Base-by-base conservation (phyloP, 495 filamentous ascomycete species). In the Pseudotulostoma volvatum region DNA sequence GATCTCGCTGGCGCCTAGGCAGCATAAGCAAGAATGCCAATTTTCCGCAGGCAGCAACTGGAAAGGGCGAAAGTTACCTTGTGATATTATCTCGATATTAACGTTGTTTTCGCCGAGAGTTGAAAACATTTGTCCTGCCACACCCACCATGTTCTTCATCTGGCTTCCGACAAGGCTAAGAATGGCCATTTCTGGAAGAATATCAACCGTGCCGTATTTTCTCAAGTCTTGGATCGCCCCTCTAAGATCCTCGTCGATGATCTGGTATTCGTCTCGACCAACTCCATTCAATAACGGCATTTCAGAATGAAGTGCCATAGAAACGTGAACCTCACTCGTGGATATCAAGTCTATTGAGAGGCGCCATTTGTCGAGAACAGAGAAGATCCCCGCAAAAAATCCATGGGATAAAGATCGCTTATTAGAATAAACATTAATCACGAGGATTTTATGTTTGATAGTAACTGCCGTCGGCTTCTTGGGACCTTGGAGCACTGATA, bases 41-140 rank as follows among this genome's bases (percentile, higher is more conserved):
- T 34, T 11, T 18, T n/a, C 9, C 32, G 28, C 32, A 31, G 23
- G 19, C 31, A 28, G 35, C 37, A 14, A 36, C 42, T 43, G 33
- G 13, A 23, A 40, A n/a, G 35, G 11, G 19, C 46, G n/a, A n/a
- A n/a, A n/a, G n/a, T 55, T 65, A 88, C 85, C 85, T 70, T 93
- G 87, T 16, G 81, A 88, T 41, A 95, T 95, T 86, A 95, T 93
- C 60, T 95, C 87, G 47, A 93, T 85, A 56, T 95, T 95, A 41
- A 95, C 74, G 45, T 76, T 75, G 52, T 82, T 72, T 45, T 93
- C 81, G 18, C 87, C 90, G 17, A 97, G 65, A 2, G 85, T 86
- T 13, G 78, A 76, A 54, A 93, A 93, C 79, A 93, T 92, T 37
- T 68, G 71, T 7, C 90, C 90, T 2, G 81, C 81, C 44, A 95